Conservation (phyloP, 1,284 basidiomycete genomes). For the Ustilago cynodontis region DNA sequence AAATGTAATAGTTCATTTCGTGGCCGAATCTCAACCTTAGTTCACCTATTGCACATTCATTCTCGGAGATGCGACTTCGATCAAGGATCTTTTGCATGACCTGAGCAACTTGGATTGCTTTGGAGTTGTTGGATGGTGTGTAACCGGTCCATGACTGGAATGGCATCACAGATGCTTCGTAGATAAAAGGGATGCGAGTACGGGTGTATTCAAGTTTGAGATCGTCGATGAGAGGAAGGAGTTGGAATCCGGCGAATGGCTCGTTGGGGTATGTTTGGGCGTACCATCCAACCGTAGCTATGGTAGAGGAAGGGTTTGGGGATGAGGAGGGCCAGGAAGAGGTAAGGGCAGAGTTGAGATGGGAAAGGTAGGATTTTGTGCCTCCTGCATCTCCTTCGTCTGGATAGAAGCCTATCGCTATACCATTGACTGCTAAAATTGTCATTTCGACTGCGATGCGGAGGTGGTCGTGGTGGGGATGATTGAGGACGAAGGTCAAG, state of each 20-base stretch:
- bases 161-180: slow-evolving; percentile 46
- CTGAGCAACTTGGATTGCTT: slow-evolving; percentile 21
- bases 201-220: slow-evolving; percentile 13
- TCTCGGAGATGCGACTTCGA: not conserved
- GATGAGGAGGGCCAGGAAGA: not conserved
- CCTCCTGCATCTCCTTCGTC: slow-evolving; percentile 50
- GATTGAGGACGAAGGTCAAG: not conserved
- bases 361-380: slow-evolving; percentile 29
- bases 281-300: slow-evolving; percentile 40
- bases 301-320: slow-evolving; percentile 1
- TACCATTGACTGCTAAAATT: slow-evolving; percentile 10
- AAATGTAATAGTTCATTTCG: slow-evolving; percentile 48
- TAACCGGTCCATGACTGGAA: slow-evolving; percentile 39
- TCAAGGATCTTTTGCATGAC: slow-evolving; percentile 32
- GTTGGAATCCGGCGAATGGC: slow-evolving; percentile 32
- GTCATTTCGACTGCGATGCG: not conserved
- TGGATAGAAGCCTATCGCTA: slow-evolving; percentile 38
- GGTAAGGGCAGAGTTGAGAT: slow-evolving; percentile 35
- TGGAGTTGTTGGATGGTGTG: slow-evolving; percentile 15
- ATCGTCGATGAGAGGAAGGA: slow-evolving; percentile 40
- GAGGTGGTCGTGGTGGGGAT: not conserved
- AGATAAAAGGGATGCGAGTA: not conserved
- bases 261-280: slow-evolving; percentile 38
- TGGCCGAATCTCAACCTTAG: slow-evolving; percentile 34
- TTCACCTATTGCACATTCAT: slow-evolving; percentile 20